Percentiles rank a stretch among this genome's conserved stretches.
Evolutionary conservation across 257 asterid genomes (phyloP).

Genomic region (Solanum chaucha): DNA sequence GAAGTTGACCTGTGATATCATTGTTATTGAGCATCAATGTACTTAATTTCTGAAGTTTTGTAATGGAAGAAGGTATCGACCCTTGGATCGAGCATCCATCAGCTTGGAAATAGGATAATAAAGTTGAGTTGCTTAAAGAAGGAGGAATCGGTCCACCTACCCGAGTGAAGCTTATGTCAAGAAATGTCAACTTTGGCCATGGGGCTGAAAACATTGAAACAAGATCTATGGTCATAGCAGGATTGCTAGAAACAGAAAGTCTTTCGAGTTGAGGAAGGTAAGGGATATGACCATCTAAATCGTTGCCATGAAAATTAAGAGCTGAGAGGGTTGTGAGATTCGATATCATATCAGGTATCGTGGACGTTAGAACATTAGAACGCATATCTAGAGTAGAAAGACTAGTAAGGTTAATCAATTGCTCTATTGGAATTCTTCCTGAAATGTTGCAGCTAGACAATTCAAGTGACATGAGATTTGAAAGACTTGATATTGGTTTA

Average conservation of each 20-base stretch:
- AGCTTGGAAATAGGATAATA: not conserved
- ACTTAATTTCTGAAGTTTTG: not conserved
- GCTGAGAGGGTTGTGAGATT: not conserved
- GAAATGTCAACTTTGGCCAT: not conserved
- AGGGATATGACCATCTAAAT: constrained; percentile 1
- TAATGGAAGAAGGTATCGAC: not conserved
- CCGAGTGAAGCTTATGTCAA: not conserved
- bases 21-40: not conserved
- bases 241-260: constrained; percentile 4
- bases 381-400: not conserved
- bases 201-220: not conserved
- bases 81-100: constrained; percentile 7
- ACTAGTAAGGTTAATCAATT: not conserved
- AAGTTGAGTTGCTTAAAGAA: not conserved
- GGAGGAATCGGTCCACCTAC: not conserved
- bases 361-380: not conserved
- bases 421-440: not conserved
- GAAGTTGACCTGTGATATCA: constrained; percentile 4
- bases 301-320: not conserved
- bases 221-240: not conserved
- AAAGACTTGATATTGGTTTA: not conserved
- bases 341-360: not conserved
- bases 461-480: not conserved
- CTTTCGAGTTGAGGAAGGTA: not conserved
- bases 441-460: constrained; percentile 3